These are phyloP conservation scores for Aphanomyces euteiches DNA, from an alignment of 352 stramenopile species.

Conservation along the genomic window DNA sequence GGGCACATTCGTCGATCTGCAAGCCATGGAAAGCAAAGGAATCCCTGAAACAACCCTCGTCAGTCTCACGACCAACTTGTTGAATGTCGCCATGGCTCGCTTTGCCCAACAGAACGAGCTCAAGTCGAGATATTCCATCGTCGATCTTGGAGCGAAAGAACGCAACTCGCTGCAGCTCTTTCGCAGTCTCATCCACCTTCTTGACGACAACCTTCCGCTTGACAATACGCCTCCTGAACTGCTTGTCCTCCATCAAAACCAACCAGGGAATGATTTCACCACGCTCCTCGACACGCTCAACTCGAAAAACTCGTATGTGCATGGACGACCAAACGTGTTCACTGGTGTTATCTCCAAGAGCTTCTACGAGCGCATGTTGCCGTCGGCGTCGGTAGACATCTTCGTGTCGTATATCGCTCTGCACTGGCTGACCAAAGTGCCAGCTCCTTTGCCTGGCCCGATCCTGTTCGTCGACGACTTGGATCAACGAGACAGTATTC, in stretches of 20 bases:
- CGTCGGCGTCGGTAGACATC: neutral
- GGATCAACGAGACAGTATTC: neutral
- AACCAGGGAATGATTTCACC: neutral
- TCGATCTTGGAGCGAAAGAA: neutral
- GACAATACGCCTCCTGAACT: neutral
- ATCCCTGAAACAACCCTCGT: neutral
- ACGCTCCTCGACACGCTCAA: neutral
- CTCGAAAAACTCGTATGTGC: neutral
- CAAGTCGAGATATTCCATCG: neutral
- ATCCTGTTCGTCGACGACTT: neutral
- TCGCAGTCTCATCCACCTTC: neutral
- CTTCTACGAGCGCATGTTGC: neutral
- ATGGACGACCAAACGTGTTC: neutral
- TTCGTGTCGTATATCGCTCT: slow-evolving; percentile 11
- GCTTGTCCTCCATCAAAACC: neutral
- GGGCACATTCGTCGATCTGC: no score
- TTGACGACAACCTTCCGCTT: neutral
- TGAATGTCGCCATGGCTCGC: neutral
- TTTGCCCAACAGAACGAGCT: neutral
- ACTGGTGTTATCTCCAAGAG: neutral
- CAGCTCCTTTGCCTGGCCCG: neutral
- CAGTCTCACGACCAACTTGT: neutral
- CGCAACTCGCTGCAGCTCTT: neutral
- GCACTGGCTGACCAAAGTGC: slow-evolving; percentile 1
- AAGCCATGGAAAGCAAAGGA: slow-evolving; percentile 23